Conservation (phyloP, 2,329 filamentous ascomycete genomes). For the Aaosphaeria pasadenensis region DNA sequence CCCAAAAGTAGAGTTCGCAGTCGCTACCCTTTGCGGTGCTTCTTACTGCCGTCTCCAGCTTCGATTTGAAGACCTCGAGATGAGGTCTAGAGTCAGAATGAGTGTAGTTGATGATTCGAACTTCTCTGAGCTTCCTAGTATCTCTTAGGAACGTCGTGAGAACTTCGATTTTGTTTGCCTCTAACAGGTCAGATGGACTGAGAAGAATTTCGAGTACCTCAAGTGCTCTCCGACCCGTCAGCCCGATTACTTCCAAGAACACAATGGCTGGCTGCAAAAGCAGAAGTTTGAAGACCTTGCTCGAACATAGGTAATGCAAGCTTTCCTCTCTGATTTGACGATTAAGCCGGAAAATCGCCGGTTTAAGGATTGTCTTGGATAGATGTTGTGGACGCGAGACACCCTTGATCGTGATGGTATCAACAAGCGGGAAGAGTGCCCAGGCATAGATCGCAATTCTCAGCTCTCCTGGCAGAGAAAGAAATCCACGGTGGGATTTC, state of each 20-base stretch:
- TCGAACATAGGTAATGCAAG: conserved; percentile 15
- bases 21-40: too few species aligned
- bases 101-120: too few species aligned
- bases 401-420: neutral
- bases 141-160: too few species aligned
- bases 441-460: neutral
- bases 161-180: too few species aligned
- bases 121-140: too few species aligned
- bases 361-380: conserved; percentile 6
- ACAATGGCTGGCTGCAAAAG: neutral
- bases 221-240: neutral
- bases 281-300: conserved; percentile 8
- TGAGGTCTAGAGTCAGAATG: too few species aligned
- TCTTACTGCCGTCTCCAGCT: too few species aligned
- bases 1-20: too few species aligned
- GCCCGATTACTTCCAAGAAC: neutral
- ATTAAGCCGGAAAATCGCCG: conserved; percentile 15
- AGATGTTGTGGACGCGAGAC: conserved; percentile 3
- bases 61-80: too few species aligned
- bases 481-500: too few species aligned
- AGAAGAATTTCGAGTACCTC: too few species aligned
- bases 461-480: neutral
- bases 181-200: too few species aligned
- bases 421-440: neutral
- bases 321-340: conserved; percentile 19